These are phyloP conservation scores for Tephrocybe sp. DNA, from an alignment of 768 basidiomycete species.

Conservation along the genomic window DNA sequence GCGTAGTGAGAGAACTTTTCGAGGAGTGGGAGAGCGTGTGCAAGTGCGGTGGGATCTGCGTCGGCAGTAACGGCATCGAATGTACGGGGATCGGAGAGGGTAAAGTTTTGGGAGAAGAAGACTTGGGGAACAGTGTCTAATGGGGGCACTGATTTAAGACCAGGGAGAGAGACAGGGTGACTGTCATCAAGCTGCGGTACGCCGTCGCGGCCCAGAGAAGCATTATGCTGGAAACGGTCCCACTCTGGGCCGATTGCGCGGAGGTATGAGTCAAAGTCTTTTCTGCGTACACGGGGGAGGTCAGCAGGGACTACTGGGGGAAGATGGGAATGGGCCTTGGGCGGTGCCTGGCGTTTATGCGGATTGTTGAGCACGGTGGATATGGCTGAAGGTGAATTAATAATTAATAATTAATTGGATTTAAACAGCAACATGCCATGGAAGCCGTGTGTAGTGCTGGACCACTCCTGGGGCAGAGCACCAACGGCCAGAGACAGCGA, in stretches of 20 bases:
- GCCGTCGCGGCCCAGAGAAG: slow-evolving; percentile 36
- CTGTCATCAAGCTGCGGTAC: slow-evolving; percentile 38
- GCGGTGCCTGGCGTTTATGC: slow-evolving; percentile 78
- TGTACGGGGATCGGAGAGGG: slow-evolving; percentile 76
- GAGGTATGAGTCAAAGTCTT: slow-evolving; percentile 86
- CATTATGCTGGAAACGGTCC: slow-evolving; percentile 64
- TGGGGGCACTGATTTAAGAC: slow-evolving; percentile 54
- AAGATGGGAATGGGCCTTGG: slow-evolving; percentile 82
- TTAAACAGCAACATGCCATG: slow-evolving; percentile 58
- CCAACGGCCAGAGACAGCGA: slow-evolving; percentile 46
- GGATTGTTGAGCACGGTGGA: slow-evolving; percentile 94
- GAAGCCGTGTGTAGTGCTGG: slow-evolving; percentile 82
- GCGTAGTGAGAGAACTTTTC: slow-evolving; percentile 92
- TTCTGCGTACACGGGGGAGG: slow-evolving; percentile 76
- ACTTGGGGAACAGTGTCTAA: slow-evolving; percentile 76
- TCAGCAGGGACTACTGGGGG: slow-evolving; percentile 71
- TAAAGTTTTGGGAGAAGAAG: slow-evolving; percentile 79
- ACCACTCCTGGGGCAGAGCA: slow-evolving; percentile 68
- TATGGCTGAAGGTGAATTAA: slow-evolving; percentile 57
- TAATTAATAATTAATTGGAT: not conserved
- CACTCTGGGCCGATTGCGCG: slow-evolving; percentile 72
- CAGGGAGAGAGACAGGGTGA: slow-evolving; percentile 23
- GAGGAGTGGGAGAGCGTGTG: slow-evolving; percentile 72
- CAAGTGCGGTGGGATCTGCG: slow-evolving; percentile 59
- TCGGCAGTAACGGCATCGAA: slow-evolving; percentile 73